Conservation (phyloP, 2,329 filamentous ascomycete species). For the Penicillium occitanis region DNA sequence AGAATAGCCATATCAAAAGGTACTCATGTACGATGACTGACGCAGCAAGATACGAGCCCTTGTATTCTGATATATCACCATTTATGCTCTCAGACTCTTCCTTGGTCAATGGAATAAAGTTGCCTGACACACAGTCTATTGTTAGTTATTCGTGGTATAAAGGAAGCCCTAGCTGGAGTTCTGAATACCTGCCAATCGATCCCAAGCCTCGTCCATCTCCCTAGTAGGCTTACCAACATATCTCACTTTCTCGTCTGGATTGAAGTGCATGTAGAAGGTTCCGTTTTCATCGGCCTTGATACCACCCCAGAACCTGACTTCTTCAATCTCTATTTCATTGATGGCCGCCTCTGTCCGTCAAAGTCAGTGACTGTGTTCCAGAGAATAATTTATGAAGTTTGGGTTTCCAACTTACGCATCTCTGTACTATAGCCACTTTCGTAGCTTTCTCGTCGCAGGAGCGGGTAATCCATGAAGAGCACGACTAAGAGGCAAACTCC, state of each 20-base stretch:
- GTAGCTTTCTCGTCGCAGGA: neutral
- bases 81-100: neutral
- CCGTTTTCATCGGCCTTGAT: neutral
- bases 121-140: neutral
- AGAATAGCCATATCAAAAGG: neutral
- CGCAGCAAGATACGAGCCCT: neutral
- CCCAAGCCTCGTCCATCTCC: neutral
- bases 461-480: neutral
- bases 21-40: neutral
- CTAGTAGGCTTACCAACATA: neutral
- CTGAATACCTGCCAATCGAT: neutral
- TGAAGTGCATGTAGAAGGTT: neutral
- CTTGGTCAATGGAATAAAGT: neutral
- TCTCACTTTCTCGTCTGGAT: neutral
- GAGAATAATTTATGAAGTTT: neutral
- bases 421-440: neutral
- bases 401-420: neutral
- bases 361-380: neutral
- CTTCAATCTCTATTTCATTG: neutral
- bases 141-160: neutral
- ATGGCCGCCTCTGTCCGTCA: neutral
- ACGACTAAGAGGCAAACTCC: neutral
- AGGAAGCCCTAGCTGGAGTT: neutral
- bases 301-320: neutral
- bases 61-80: neutral